Conservation (phyloP, 208 protist species). For the Wallacemonas rigidus region DNA sequence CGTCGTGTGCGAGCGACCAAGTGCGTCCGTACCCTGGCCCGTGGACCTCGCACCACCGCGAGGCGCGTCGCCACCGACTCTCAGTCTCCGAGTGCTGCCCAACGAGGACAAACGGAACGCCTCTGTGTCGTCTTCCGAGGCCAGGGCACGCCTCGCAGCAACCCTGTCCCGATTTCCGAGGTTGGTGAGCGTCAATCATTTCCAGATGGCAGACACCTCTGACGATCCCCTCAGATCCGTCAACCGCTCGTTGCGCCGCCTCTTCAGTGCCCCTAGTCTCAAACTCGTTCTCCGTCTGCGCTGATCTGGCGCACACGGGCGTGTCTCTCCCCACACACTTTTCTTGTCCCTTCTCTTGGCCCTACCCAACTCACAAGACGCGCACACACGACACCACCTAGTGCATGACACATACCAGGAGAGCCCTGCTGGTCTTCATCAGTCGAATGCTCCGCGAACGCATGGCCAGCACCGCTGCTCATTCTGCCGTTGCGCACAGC, state of each 20-base stretch:
- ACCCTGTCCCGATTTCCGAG: background rate
- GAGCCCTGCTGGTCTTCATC: too few relatives aligned
- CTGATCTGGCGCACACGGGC: background rate
- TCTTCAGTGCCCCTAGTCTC: background rate
- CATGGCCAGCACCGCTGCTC: too few relatives aligned
- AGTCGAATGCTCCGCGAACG: too few relatives aligned
- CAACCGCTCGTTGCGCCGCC: background rate
- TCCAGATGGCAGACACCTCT: background rate
- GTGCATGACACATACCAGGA: too few relatives aligned
- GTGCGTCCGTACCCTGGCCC: background rate
- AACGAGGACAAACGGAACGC: too few relatives aligned
- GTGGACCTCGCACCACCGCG: background rate
- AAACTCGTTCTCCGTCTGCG: background rate
- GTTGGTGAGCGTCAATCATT: background rate
- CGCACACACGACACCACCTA: too few relatives aligned
- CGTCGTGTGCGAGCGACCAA: background rate
- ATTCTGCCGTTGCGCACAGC: too few relatives aligned
- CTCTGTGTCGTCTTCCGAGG: too few relatives aligned
- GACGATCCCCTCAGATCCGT: background rate
- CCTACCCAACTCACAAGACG: background rate
- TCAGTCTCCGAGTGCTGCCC: background rate
- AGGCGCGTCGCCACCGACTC: background rate
- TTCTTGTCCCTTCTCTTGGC: too few relatives aligned
- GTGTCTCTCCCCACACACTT: background rate
- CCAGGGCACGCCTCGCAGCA: too few relatives aligned